phyloP scores from a whole-genome alignment of 2,329 filamentous ascomycete genomes.

The Fusarium sp. region DNA sequence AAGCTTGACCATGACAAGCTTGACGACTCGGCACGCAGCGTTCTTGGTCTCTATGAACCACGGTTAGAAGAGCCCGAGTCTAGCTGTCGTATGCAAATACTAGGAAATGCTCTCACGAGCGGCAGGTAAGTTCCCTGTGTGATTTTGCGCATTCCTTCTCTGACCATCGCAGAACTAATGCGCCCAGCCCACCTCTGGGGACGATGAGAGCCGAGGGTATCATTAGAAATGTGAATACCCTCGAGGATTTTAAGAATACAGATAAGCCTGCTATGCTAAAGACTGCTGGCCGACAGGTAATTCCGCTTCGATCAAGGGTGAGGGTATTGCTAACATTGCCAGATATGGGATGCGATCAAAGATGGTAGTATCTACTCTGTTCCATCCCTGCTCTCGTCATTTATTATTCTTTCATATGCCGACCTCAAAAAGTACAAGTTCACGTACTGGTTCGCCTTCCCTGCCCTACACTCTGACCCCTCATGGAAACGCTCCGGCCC shows the following conservation, averaged over 20 bases:
- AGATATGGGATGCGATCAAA: slow-evolving; percentile 98
- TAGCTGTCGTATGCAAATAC: slow-evolving; percentile 91
- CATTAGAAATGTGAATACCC: slow-evolving; percentile 96
- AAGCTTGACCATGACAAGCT: slow-evolving; percentile 99
- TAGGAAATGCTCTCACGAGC: slow-evolving; percentile 87
- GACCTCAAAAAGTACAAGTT: slow-evolving; percentile 98
- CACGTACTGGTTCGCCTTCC: slow-evolving; percentile 98
- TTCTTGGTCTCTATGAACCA: slow-evolving; percentile 92
- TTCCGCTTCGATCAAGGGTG: background rate
- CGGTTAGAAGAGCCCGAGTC: slow-evolving; percentile 80
- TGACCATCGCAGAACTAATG: slow-evolving; percentile 51
- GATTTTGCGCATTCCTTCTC: slow-evolving; percentile 38
- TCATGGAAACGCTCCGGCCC: slow-evolving; percentile 78
- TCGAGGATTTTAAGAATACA: slow-evolving; percentile 90
- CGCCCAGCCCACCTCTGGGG: slow-evolving; percentile 74
- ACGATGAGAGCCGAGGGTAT: slow-evolving; percentile 90
- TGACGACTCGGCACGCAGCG: slow-evolving; percentile 89
- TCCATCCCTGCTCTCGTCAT: slow-evolving; percentile 90
- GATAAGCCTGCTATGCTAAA: slow-evolving; percentile 86
- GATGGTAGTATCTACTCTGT: slow-evolving; percentile 97
- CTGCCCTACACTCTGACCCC: slow-evolving; percentile 90
- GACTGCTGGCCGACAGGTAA: slow-evolving; percentile 83
- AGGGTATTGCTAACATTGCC: slow-evolving; percentile 37
- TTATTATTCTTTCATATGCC: slow-evolving; percentile 90
- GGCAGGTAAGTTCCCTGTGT: slow-evolving; percentile 75